Conservation (phyloP, 345 rosid species). For the Fremontodendron californicum region DNA sequence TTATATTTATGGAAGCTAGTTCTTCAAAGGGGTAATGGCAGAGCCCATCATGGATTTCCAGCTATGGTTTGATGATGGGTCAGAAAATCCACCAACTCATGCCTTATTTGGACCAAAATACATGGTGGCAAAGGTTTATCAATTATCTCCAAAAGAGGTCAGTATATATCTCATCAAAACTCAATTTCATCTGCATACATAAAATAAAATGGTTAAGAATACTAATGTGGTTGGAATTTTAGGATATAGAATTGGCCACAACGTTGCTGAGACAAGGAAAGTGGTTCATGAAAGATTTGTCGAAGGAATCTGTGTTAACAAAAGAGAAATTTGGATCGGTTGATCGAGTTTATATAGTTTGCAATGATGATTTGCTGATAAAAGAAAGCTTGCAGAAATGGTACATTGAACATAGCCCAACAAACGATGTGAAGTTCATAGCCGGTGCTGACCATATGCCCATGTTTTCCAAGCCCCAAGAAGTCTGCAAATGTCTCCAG, state of each 20-base stretch:
- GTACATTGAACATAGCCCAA: constrained; percentile 14
- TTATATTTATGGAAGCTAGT: not conserved
- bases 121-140: constrained; percentile 21
- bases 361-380: constrained; percentile 9
- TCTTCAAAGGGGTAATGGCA: not conserved
- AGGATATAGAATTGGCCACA: constrained; percentile 22
- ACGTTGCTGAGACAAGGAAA: constrained; percentile 6
- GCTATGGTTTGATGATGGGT: constrained; percentile 21
- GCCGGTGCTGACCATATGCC: constrained; percentile 23
- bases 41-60: constrained; percentile 18
- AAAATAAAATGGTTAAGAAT: no score
- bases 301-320: constrained; percentile 6
- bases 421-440: constrained; percentile 11
- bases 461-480: constrained; percentile 17
- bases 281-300: constrained; percentile 9
- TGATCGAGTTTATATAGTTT: constrained; percentile 7
- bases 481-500: constrained; percentile 12
- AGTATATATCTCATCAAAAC: not conserved
- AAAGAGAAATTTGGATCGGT: constrained; percentile 20
- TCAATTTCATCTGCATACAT: not conserved
- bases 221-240: not conserved
- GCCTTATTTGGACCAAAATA: constrained; percentile 20
- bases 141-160: constrained; percentile 29
- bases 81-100: constrained; percentile 20
- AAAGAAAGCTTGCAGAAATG: constrained; percentile 13